Base-by-base conservation (phyloP, 371 early-diverging fungal species). In the Gilbertella persicaria region DNA sequence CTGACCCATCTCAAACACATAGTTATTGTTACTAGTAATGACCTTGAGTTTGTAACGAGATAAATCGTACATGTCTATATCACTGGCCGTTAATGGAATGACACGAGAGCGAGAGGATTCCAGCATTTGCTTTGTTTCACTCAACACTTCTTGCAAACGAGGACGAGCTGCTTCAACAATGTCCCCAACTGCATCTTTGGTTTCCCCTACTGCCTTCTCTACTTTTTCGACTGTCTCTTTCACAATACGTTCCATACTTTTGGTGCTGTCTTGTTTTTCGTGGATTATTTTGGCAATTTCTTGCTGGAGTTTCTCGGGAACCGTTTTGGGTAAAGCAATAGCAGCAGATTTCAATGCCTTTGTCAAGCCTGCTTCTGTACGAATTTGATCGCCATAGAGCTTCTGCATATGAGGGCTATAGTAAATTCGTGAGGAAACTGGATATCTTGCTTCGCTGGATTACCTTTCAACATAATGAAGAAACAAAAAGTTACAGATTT, bases 381-480 rank as follows among this genome's bases (percentile, higher is more conserved):
- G 85, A 38, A 92, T 68, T 48, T 84, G 80, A 29, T 80, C 72
- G 2, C 96, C 95, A 64, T 95, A 96, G 26, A 91, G 62, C 58
- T 80, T 82, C 16, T 81, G 78, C 89, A 92, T 90, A 58, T 94
- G 92, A 35, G 93, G 94, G 21, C 79, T 73, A 45, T 36, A 30
- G 38, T 25, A 45, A 43, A 37, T 20, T 7, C 40, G 4, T 40
- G 17, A 14, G 12, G 43, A n/a, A 42, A 17, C 19, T 35, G 9
- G 25, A 35, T 0, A 0, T 19, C 3, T 23, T 35, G 2, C 6
- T 16, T 17, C 35, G 2, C 46, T 30, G n/a, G 24, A 30, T 52
- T 62, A 67, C 33, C 68, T 71, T 69, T 95, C 95, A 12, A 97
- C 95, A 59, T 82, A 88, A 38, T 82, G 66, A 30, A 92, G 66